Percentiles rank a stretch among this genome's conserved stretches.
These are phyloP conservation scores for Achlya hypogyna DNA, from an alignment of 352 stramenopile genomes.

Conservation along the genomic window DNA sequence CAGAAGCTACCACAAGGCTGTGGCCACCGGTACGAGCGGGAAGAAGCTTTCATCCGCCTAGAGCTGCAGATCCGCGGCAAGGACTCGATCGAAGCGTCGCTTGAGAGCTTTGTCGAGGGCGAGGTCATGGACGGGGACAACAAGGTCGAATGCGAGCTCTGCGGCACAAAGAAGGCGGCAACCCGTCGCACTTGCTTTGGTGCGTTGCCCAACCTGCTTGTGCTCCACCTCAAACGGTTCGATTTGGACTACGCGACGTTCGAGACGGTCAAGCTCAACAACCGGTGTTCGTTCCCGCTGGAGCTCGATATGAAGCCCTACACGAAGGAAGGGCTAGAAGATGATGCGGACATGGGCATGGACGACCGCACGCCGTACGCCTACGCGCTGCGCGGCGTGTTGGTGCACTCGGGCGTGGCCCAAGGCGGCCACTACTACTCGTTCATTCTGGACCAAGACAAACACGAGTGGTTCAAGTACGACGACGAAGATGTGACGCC, in stretches of 20 bases:
- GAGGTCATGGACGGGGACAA: constrained; percentile 99
- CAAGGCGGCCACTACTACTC: constrained; percentile 99
- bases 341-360: constrained; percentile 49
- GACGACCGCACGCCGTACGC: constrained; percentile 87
- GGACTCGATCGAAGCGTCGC: constrained; percentile 94
- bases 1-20: constrained; percentile 87
- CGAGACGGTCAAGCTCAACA: constrained; percentile 99
- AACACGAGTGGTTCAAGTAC: constrained; percentile 98
- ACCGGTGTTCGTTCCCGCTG: constrained; percentile 95
- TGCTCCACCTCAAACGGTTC: constrained; percentile 99
- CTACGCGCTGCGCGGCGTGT: constrained; percentile 95
- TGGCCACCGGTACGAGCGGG: constrained; percentile 88
- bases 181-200: constrained; percentile 93
- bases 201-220: constrained; percentile 92
- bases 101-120: constrained; percentile 95
- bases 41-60: constrained; percentile 96
- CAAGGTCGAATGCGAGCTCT: constrained; percentile 96
- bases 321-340: constrained; percentile 94
- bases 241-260: constrained; percentile 99
- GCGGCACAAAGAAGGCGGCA: constrained; percentile 96
- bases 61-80: constrained; percentile 98
- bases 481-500: constrained; percentile 98
- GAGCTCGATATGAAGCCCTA: constrained; percentile 98
- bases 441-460: constrained; percentile 82
- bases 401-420: constrained; percentile 97